These are phyloP conservation scores for Aschersonia sp. DNA, from an alignment of 2,329 filamentous ascomycete genomes.

Conservation along the genomic window DNA sequence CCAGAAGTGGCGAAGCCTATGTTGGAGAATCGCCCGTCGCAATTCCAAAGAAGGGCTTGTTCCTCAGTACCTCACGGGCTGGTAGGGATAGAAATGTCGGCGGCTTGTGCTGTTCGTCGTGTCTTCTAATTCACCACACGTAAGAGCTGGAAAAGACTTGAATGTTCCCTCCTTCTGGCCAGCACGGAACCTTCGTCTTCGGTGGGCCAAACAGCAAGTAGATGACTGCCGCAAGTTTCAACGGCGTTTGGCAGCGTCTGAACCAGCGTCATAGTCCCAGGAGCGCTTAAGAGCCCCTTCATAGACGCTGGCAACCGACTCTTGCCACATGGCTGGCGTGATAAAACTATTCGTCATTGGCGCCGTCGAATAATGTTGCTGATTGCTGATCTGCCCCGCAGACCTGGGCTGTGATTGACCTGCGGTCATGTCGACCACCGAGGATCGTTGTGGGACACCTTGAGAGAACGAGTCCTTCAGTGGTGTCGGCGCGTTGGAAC, in stretches of 20 bases:
- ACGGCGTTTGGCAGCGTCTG: slow-evolving; percentile 17
- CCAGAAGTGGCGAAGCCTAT: no score
- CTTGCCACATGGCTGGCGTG: slow-evolving; percentile 60
- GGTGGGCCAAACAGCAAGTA: no score
- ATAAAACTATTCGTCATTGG: slow-evolving; percentile 39
- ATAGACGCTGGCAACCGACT: slow-evolving; percentile 55
- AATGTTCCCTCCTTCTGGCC: no score
- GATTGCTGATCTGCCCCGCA: slow-evolving; percentile 31
- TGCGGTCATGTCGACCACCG: slow-evolving; percentile 36
- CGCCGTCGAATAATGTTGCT: slow-evolving; percentile 37
- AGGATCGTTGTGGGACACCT: slow-evolving; percentile 38
- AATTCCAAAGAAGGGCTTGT: no score
- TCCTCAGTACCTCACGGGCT: no score
- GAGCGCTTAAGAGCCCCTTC: slow-evolving; percentile 48
- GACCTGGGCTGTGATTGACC: slow-evolving; percentile 27
- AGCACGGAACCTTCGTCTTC: no score
- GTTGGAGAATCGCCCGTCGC: no score
- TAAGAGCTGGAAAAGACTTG: no score
- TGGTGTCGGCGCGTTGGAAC: slow-evolving; percentile 25
- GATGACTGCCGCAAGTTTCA: neutral
- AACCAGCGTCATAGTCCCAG: slow-evolving; percentile 39
- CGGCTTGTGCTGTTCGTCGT: no score
- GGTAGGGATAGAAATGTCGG: no score
- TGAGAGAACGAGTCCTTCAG: slow-evolving; percentile 25
- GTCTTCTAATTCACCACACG: no score